A percentile compares a stretch with the other conserved stretches of the same genome.
Evolutionary conservation across 208 protist species (phyloP).

Genomic region (Trichomonas vaginalis): DNA sequence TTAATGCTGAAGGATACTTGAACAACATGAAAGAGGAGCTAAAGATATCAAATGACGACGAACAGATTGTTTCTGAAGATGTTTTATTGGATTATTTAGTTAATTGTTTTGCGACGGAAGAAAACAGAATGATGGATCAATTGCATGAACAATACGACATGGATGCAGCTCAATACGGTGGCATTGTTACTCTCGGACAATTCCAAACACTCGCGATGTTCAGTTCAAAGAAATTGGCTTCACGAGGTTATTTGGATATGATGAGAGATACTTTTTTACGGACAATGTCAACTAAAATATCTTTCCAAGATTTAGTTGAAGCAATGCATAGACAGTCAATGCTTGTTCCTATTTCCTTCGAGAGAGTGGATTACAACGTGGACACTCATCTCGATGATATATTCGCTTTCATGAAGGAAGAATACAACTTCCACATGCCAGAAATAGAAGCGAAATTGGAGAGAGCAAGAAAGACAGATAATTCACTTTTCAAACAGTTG

Average conservation of each 20-base stretch:
- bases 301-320: background rate
- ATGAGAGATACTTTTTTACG: background rate
- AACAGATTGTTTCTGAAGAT: background rate
- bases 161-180: background rate
- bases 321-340: background rate
- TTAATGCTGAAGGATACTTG: background rate
- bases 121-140: background rate
- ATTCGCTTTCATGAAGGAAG: background rate
- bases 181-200: background rate
- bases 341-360: background rate
- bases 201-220: conserved; percentile 8
- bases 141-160: background rate
- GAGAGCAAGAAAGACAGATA: background rate
- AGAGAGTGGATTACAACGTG: background rate
- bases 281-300: background rate
- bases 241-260: background rate
- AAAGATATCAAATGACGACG: background rate
- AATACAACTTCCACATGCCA: background rate
- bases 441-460: background rate
- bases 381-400: background rate
- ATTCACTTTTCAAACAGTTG: background rate
- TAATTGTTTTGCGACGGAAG: background rate
- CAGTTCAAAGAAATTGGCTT: background rate
- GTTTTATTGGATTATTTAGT: background rate
- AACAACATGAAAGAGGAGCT: background rate